These are phyloP conservation scores for Phytophthora sp. DNA, from an alignment of 352 stramenopile genomes.

Conservation along the genomic window DNA sequence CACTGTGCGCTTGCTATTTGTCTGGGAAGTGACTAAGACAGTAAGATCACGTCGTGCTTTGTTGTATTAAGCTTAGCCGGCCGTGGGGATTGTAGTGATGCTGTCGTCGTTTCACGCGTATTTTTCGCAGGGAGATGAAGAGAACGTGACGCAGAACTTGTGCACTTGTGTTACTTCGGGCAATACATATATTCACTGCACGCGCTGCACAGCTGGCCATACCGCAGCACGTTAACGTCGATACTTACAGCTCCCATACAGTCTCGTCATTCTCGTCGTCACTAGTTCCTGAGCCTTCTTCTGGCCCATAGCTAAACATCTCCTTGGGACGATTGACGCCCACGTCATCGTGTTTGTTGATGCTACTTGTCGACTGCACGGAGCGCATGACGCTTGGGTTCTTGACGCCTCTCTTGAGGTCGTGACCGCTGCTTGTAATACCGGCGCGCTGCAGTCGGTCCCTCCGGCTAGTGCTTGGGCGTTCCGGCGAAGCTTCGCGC, in stretches of 20 bases:
- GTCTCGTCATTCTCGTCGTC: slow-evolving; percentile 34
- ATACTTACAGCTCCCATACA: slow-evolving; percentile 44
- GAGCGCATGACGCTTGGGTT: slow-evolving; percentile 27
- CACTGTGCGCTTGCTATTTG: slow-evolving; percentile 9
- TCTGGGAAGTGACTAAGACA: slow-evolving; percentile 9
- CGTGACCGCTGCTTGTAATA: slow-evolving; percentile 28
- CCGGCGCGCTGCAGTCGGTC: slow-evolving; percentile 32
- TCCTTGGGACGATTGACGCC: slow-evolving; percentile 15
- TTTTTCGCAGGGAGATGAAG: slow-evolving; percentile 21
- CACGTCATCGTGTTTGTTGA: slow-evolving; percentile 12
- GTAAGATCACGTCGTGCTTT: slow-evolving; percentile 15
- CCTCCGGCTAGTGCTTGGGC: slow-evolving; percentile 12
- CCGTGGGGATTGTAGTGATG: not conserved
- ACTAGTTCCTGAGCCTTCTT: slow-evolving; percentile 13
- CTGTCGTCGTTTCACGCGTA: slow-evolving; percentile 12
- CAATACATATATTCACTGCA: slow-evolving; percentile 25
- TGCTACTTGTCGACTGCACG: slow-evolving; percentile 28
- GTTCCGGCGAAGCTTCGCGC: slow-evolving; percentile 19
- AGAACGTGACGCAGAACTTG: not conserved
- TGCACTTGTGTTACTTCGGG: not conserved
- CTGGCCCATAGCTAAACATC: slow-evolving; percentile 25
- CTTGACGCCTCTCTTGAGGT: slow-evolving; percentile 26
- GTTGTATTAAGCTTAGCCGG: slow-evolving; percentile 20
- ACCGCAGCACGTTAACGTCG: not conserved
- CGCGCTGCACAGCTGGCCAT: not conserved